Conservation (phyloP, 2,329 filamentous ascomycete species). For the Ambrosiella beaveri region DNA sequence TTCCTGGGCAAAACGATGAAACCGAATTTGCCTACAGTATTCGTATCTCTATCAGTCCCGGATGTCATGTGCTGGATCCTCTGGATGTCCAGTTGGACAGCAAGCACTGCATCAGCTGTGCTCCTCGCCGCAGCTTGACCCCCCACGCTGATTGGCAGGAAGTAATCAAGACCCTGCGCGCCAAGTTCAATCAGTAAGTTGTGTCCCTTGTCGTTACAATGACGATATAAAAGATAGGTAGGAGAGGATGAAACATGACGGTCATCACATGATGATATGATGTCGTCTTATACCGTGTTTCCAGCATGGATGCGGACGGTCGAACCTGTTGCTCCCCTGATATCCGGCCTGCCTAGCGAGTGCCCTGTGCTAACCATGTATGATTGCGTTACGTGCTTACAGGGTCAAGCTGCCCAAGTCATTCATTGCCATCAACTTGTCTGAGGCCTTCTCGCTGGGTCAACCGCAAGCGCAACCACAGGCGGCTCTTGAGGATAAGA, state of each 20-base stretch:
- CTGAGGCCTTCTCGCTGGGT: slow-evolving; percentile 43
- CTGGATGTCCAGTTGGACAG: slow-evolving; percentile 92
- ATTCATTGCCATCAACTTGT: slow-evolving; percentile 47
- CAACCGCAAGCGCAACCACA: slow-evolving; percentile 25
- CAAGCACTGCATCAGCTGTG: slow-evolving; percentile 88
- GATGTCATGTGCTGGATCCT: slow-evolving; percentile 91
- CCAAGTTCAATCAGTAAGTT: slow-evolving; percentile 83
- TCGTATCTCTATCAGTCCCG: slow-evolving; percentile 85
- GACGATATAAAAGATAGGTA: background rate
- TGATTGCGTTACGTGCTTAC: slow-evolving; percentile 10
- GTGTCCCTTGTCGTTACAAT: background rate
- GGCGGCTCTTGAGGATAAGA: background rate
- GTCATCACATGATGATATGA: background rate
- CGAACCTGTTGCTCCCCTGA: background rate
- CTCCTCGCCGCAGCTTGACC: slow-evolving; percentile 76
- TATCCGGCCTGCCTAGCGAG: background rate
- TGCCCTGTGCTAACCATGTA: slow-evolving; percentile 6
- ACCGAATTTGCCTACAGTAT: slow-evolving; percentile 86
- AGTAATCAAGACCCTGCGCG: slow-evolving; percentile 86
- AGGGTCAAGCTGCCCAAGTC: slow-evolving; percentile 51
- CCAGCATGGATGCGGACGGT: background rate
- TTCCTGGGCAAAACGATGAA: background rate
- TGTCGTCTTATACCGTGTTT: background rate
- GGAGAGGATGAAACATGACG: background rate
- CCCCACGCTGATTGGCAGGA: slow-evolving; percentile 89